Evolutionary conservation across 257 asterid species (phyloP).

Genomic region (Ajuga chamaepitys): DNA sequence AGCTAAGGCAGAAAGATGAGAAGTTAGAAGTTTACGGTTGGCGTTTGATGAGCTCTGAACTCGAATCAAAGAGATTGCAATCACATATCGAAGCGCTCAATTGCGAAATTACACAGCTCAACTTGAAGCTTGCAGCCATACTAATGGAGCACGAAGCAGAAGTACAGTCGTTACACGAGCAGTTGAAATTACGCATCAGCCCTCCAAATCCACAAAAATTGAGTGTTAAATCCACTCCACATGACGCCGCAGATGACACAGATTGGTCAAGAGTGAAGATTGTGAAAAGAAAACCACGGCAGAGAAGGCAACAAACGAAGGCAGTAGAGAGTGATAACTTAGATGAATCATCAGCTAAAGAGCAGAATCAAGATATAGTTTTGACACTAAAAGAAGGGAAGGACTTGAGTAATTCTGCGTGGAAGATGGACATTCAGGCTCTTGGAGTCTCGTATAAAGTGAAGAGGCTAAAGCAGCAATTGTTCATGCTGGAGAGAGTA

Average conservation of each 20-base stretch:
- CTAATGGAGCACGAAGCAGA: constrained; percentile 48
- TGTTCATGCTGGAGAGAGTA: constrained; percentile 66
- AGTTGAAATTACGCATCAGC: constrained; percentile 28
- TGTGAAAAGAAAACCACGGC: constrained; percentile 38
- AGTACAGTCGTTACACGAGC: constrained; percentile 45
- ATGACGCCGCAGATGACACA: constrained; percentile 28
- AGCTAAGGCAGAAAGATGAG: constrained; percentile 66
- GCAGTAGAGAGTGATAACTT: constrained; percentile 13
- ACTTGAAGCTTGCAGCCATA: constrained; percentile 38
- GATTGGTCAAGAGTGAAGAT: constrained; percentile 67
- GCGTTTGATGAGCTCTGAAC: constrained; percentile 64
- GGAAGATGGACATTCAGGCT: constrained; percentile 85
- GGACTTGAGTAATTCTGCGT: constrained; percentile 20
- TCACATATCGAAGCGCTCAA: constrained; percentile 50
- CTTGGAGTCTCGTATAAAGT: constrained; percentile 82
- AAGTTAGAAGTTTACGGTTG: constrained; percentile 57
- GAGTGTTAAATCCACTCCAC: constrained; percentile 28
- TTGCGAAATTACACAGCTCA: constrained; percentile 42
- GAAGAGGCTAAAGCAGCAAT: constrained; percentile 81
- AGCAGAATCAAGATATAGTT: constrained; percentile 44
- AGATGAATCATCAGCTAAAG: constrained; percentile 15
- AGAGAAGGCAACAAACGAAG: constrained; percentile 36
- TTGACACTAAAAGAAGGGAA: constrained; percentile 27
- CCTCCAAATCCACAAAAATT: constrained; percentile 37
- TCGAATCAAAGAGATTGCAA: constrained; percentile 59